phyloP scores from a whole-genome alignment of 139 green algal genomes.

The Chlorella sp. region DNA sequence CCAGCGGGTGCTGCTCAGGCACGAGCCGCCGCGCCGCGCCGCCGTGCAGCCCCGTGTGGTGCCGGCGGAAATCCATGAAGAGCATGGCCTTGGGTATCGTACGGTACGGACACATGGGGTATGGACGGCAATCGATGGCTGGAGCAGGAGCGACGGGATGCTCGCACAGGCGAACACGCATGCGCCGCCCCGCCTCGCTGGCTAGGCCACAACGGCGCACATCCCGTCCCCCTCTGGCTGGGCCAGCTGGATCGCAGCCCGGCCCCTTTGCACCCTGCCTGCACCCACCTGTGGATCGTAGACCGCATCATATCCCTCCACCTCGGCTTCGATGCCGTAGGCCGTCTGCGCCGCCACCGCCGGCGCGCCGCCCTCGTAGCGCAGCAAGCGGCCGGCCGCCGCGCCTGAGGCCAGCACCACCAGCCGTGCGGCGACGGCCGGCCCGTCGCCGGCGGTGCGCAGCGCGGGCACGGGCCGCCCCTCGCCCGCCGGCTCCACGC shows the following conservation, averaged over 20 bases:
- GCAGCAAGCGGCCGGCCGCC: conserved; percentile 77
- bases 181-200: no score
- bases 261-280: no score
- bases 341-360: conserved; percentile 89
- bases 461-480: no score
- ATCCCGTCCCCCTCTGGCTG: no score
- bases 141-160: no score
- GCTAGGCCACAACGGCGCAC: no score
- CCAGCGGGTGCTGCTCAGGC: background rate
- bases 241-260: no score
- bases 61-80: conserved; percentile 99
- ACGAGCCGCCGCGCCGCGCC: conserved; percentile 8
- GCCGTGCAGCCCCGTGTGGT: conserved; percentile 71
- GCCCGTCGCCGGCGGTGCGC: conserved; percentile 24
- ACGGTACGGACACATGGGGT: no score
- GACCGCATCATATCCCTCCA: conserved; percentile 59
- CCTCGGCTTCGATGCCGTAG: conserved; percentile 90
- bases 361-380: conserved; percentile 53
- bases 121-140: no score
- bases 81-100: conserved; percentile 96
- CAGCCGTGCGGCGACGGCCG: conserved; percentile 24
- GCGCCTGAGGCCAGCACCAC: conserved; percentile 84
- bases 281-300: conserved; percentile 68
- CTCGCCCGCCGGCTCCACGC: background rate
- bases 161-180: no score